Evolutionary conservation across 2,329 filamentous ascomycete species (phyloP).

Genomic region (Hypoxylon sp.): DNA sequence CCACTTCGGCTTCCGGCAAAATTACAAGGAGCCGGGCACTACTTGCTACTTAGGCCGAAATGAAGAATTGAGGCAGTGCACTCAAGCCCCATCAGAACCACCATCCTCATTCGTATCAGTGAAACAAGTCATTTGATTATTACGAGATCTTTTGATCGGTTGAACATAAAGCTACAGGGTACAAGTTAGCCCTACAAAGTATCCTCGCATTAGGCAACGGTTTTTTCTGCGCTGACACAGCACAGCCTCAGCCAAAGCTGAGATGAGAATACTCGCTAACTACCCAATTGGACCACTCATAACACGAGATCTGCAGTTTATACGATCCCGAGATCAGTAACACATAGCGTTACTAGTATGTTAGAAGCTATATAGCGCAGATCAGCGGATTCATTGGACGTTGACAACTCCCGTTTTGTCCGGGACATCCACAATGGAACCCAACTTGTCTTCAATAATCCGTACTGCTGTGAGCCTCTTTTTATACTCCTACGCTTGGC

Average conservation of each 20-base stretch:
- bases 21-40: conserved; percentile 6
- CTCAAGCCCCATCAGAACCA: conserved; percentile 18
- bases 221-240: conserved; percentile 22
- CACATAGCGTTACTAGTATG: conserved; percentile 5
- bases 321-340: conserved; percentile 8
- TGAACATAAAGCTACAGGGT: conserved; percentile 3
- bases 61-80: conserved; percentile 39
- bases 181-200: not conserved
- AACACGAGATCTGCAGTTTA: conserved; percentile 29
- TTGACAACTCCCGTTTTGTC: conserved; percentile 14
- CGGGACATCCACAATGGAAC: conserved; percentile 7
- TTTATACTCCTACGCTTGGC: conserved; percentile 2
- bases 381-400: conserved; percentile 28
- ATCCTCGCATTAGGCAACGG: conserved; percentile 18
- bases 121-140: conserved; percentile 30
- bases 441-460: conserved; percentile 1
- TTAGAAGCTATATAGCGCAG: conserved; percentile 15
- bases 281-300: conserved; percentile 27
- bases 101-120: conserved; percentile 30
- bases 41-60: conserved; percentile 20
- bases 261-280: conserved; percentile 19
- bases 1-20: conserved; percentile 12
- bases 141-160: conserved; percentile 5
- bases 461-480: conserved; percentile 14
- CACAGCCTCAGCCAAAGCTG: conserved; percentile 32